Base-by-base conservation (phyloP, 2,329 filamentous ascomycete species). In the Xylariaceae sp. region DNA sequence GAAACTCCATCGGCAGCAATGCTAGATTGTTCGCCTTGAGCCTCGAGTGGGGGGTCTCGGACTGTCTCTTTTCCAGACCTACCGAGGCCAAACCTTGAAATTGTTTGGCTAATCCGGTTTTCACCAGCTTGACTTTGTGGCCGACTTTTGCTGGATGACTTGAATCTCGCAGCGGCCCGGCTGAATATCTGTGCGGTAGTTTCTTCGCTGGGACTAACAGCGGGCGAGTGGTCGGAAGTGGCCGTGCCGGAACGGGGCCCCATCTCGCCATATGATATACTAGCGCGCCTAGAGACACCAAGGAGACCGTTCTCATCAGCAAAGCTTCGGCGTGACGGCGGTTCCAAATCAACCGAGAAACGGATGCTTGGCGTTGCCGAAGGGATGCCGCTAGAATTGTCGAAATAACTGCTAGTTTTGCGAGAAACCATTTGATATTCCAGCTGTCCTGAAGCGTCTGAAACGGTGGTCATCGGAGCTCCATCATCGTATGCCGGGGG, bases 401-500 rank as follows among this genome's bases (percentile, higher is more conserved):
- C 77, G 54, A 79, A 79, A 58, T 76, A 79, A 55, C 73, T 72
- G 55, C 72, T 74, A 49, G 70, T 63, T 40, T 67, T 68, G 49
- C 70, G 68, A 22, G 72, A 72, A 19, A 70, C 43, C 47, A 55
- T 40, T 55, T 68, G 51, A 53, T 61, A 47, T 9, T 69, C 69
- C 16, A 67, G 63, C 36, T 57, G 55, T 58, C 61, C 56, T 47
- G 55, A 59, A 30, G 57, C 55, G 30, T 66, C 73, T 63, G 58
- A 68, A 48, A 58, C 66, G 7, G 73, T 71, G 21, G 76, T 56
- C 49, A 74, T 76, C 13, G 71, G 64, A 12, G 75, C 75, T 8
- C 76, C 76, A 49, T 81, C 78, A 45, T 77, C 73, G 61, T 86
- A 86, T 1, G 83, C 81, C 1, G 83, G 83, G 2, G 83, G 83